A percentile compares a stretch with the other conserved stretches of the same genome.
Conservation (phyloP, 805 yeast genomes). For the Schwanniomyces vanrijiae region DNA sequence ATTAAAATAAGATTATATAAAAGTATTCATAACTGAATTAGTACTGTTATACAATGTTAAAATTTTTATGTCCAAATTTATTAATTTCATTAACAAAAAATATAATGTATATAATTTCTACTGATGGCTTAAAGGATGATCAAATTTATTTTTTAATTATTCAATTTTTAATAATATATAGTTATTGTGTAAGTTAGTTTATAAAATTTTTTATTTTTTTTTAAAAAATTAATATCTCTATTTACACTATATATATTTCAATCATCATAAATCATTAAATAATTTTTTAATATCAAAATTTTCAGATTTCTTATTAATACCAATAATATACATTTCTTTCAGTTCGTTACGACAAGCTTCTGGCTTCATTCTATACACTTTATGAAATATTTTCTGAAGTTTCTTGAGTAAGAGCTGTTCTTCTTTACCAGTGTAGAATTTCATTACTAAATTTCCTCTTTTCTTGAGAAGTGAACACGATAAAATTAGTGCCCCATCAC, state of each 20-base stretch:
- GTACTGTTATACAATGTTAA: too few relatives aligned
- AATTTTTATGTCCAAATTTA: too few relatives aligned
- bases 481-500: conserved; percentile 85
- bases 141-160: too few relatives aligned
- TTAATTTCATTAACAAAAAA: too few relatives aligned
- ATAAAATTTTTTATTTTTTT: neutral
- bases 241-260: neutral
- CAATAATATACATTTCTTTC: conserved; percentile 79
- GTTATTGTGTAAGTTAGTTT: neutral
- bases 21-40: too few relatives aligned
- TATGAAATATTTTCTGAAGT: conserved; percentile 56
- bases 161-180: conserved; percentile 21
- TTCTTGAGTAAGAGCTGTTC: conserved; percentile 63
- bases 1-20: conserved; percentile 24
- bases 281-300: conserved; percentile 4
- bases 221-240: neutral
- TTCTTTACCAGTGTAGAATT: conserved; percentile 81
- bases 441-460: conserved; percentile 77
- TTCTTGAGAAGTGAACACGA: conserved; percentile 69
- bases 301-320: conserved; percentile 45
- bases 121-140: too few relatives aligned
- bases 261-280: neutral
- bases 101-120: too few relatives aligned
- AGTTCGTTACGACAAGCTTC: conserved; percentile 76
- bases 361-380: conserved; percentile 76